Evolutionary conservation across 2,329 filamentous ascomycete genomes (phyloP).

Genomic region (Scedosporium boydii): DNA sequence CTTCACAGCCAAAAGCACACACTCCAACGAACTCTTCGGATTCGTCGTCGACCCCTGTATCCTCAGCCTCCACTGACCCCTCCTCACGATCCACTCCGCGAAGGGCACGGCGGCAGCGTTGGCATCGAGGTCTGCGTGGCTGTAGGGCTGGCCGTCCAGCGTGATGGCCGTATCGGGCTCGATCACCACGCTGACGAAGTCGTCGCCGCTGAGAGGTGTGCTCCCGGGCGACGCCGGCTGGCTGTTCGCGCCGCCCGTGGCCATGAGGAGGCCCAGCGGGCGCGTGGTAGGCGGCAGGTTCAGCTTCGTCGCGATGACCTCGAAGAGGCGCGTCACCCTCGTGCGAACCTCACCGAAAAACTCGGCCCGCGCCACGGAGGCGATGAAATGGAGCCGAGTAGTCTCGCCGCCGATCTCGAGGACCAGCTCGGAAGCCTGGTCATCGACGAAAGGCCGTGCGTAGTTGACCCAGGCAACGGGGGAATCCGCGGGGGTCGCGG

Average conservation of each 20-base stretch:
- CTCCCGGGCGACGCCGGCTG: slow-evolving; percentile 59
- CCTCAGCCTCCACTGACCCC: slow-evolving; percentile 62
- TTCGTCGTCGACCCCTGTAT: slow-evolving; percentile 42
- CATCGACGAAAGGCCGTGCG: slow-evolving; percentile 77
- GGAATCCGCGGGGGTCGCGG: slow-evolving; percentile 14
- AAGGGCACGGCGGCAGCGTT: slow-evolving; percentile 12
- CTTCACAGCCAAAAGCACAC: slow-evolving; percentile 66
- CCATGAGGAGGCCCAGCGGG: slow-evolving; percentile 58
- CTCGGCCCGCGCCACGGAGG: slow-evolving; percentile 42
- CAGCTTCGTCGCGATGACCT: slow-evolving; percentile 74
- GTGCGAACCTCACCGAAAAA: slow-evolving; percentile 65
- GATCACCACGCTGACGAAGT: slow-evolving; percentile 56
- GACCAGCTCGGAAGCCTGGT: slow-evolving; percentile 61
- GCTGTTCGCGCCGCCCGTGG: slow-evolving; percentile 49
- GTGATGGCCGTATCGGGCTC: slow-evolving; percentile 48
- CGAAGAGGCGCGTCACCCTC: slow-evolving; percentile 63
- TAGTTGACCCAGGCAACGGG: slow-evolving; percentile 58
- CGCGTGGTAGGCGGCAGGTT: slow-evolving; percentile 52
- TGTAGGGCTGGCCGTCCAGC: slow-evolving; percentile 46
- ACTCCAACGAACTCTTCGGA: slow-evolving; percentile 51
- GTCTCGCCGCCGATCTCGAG: slow-evolving; percentile 67
- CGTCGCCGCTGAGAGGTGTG: slow-evolving; percentile 55
- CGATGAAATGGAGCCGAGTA: slow-evolving; percentile 43
- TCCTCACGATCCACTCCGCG: slow-evolving; percentile 54
- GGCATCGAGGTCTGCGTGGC: slow-evolving; percentile 16